Evolutionary conservation across 176 grass and related monocot genomes (phyloP), one percentile per base, ranked within the genome.

Genomic region (Thinopyrum elongatum): DNA sequence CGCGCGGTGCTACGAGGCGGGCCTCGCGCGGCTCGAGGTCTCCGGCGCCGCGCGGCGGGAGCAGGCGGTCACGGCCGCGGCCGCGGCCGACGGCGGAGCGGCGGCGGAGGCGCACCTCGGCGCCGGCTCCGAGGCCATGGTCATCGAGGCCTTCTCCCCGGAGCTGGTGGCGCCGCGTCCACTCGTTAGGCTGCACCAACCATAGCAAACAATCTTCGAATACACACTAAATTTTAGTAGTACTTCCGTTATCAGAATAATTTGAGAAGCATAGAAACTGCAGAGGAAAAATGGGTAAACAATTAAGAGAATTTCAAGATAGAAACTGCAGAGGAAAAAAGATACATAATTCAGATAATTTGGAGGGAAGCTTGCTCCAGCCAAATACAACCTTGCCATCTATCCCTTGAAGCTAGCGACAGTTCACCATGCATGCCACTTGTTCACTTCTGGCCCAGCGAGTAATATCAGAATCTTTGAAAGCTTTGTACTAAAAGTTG

Each of bases 101-200:
- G 78, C 81, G 0, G 93, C 95, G 14, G 87, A 95, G 10, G 95
- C 75, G 67, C 90, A 94, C 78, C 87, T 98, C 81, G 84, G 55
- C 11, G 77, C 88, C 0, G 90, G 91, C 6, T 61, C 84, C 0
- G 81, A 83, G 25, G 82, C 96, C 34, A 98, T 98, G 96, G 82
- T 90, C 57, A 55, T 98, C 27, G 88, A 98, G 79, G 88, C 93
- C 41, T 87, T 92, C 91, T 95, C 38, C 93, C 91, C 38, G 86
- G 70, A 1, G 3, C 79, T 12, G 85, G 64, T 3, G 23, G 80
- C 6, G 84, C 86, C 16, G 57, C 87, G 67, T 94, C 96, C 72
- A 95, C 96, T 8, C 87, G 23, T 68, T 31, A 39, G 3, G 71
- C 60, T 7, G 47, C 29, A 2, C 7, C 12, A 31, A n/a, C 4